Conservation (phyloP, 306 rosid species). For the Pachyrhizus erosus region DNA sequence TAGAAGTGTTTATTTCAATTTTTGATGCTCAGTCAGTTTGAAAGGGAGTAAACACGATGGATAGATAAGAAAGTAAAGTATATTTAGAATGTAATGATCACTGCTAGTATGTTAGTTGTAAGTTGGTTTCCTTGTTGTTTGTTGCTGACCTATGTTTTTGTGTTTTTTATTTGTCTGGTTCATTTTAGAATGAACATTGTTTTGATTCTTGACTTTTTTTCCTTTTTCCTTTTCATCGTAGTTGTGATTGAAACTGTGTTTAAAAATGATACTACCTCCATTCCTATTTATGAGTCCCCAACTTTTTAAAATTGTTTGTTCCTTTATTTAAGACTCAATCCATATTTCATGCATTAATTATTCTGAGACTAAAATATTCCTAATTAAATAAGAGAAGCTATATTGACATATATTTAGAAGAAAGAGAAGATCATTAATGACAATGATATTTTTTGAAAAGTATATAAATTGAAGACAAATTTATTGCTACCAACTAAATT, state of each 20-base stretch:
- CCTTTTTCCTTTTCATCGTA: not conserved
- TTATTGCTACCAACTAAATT: no score
- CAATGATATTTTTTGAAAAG: no score
- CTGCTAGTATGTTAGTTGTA: constrained; percentile 13
- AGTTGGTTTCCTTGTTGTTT: constrained; percentile 16
- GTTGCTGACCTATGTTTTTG: not conserved
- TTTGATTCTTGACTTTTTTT: not conserved
- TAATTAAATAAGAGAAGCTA: no score
- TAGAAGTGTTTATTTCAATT: constrained; percentile 1
- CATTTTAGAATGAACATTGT: not conserved
- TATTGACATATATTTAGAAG: no score
- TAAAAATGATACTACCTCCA: not conserved
- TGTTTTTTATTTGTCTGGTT: constrained; percentile 1
- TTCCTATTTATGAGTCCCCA: no score
- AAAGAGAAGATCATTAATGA: no score
- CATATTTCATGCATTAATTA: no score
- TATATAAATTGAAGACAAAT: no score
- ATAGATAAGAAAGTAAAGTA: constrained; percentile 12
- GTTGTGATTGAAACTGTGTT: not conserved
- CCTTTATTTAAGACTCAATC: no score
- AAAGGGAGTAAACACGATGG: not conserved
- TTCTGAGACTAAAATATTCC: no score
- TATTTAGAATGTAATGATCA: not conserved
- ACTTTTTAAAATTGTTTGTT: no score
- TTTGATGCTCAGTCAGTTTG: not conserved